A percentile compares a stretch with the other conserved stretches of the same genome.
phyloP scores from a whole-genome alignment of 192 early-diverging fungal genomes.

The Coemansia sp. region DNA sequence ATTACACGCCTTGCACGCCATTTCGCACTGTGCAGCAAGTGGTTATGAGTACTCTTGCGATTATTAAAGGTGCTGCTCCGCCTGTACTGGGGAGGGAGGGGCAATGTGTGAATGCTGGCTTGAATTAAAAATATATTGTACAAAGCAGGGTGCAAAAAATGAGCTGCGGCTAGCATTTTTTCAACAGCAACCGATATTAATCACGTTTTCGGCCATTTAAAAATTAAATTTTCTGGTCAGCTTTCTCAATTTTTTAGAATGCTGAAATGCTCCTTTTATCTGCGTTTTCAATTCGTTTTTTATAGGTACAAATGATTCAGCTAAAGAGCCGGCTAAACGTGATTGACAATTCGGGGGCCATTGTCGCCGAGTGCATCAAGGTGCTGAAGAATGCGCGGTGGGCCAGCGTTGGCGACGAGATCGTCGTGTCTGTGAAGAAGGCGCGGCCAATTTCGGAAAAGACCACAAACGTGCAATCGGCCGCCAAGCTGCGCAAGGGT shows the following conservation, averaged over 20 bases:
- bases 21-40: constrained; percentile 6
- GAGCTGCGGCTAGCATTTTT: no score
- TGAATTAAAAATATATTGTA: no score
- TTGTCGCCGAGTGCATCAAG: constrained; percentile 93
- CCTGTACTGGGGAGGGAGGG: no score
- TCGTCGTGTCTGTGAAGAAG: constrained; percentile 93
- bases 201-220: no score
- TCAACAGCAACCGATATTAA: no score
- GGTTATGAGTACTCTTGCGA: no score
- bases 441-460: constrained; percentile 73
- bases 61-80: no score
- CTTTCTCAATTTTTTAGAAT: not conserved
- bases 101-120: no score
- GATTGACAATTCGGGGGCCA: constrained; percentile 96
- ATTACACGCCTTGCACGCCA: constrained; percentile 61
- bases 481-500: constrained; percentile 85
- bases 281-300: not conserved
- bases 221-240: no score
- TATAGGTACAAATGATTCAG: constrained; percentile 62
- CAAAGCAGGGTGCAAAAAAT: no score
- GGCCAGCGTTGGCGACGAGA: constrained; percentile 82
- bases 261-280: not conserved
- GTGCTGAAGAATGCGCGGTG: constrained; percentile 77
- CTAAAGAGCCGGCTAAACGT: constrained; percentile 82
- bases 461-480: constrained; percentile 51